A percentile compares a stretch with the other conserved stretches of the same genome.
Evolutionary conservation across 495 filamentous ascomycete species (phyloP).

Genomic region (Xylaria bambusicola): DNA sequence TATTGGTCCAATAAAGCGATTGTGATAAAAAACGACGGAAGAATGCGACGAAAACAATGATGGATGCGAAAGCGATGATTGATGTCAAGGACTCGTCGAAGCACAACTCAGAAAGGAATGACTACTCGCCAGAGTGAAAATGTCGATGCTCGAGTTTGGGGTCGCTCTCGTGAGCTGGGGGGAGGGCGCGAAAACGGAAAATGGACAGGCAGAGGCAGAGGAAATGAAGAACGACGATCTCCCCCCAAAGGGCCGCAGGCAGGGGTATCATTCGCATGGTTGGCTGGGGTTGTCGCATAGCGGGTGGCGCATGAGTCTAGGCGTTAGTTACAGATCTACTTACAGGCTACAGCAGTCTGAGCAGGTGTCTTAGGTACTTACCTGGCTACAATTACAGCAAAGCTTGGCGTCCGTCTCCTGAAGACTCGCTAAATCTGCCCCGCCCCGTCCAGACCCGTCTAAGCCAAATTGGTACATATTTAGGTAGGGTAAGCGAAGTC

Average conservation of each 20-base stretch:
- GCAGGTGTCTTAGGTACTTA: background rate
- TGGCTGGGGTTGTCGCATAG: background rate
- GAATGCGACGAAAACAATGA: background rate
- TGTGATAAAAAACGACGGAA: conserved; percentile 5
- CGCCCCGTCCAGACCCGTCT: no score
- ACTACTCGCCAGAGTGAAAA: conserved; percentile 11
- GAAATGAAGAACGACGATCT: conserved; percentile 10
- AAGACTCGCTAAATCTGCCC: no score
- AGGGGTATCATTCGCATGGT: background rate
- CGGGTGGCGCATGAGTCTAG: background rate
- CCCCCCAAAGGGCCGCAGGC: background rate
- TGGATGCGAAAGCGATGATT: conserved; percentile 1
- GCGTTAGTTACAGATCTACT: no score
- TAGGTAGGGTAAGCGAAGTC: no score
- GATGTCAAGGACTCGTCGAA: background rate
- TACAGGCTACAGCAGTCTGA: no score
- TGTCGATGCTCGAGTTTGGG: background rate
- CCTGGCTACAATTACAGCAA: no score
- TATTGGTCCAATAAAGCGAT: conserved; percentile 15
- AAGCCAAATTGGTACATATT: no score
- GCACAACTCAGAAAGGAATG: conserved; percentile 9
- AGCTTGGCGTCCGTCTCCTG: no score
- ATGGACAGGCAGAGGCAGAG: no score
- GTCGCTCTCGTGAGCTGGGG: conserved; percentile 6
- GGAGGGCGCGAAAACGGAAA: conserved; percentile 3